Conservation (phyloP, 129 eudicot species). For the Dittrichia graveolens region DNA sequence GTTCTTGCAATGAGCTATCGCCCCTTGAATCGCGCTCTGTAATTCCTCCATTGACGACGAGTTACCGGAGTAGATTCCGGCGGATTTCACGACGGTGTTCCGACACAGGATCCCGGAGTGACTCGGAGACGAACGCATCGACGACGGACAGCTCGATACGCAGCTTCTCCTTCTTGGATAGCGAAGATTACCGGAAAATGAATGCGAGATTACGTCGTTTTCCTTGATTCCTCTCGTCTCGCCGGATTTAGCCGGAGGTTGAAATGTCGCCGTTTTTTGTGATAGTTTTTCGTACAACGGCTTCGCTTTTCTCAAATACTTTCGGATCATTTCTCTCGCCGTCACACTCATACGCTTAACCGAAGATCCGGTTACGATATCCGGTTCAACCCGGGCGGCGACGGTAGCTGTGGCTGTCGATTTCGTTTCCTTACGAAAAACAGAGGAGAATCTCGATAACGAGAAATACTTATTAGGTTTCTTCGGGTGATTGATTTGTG, state of each 20-base stretch:
- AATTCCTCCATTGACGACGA: constrained; percentile 80
- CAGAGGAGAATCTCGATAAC: constrained; percentile 61
- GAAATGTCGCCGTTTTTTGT: constrained; percentile 35
- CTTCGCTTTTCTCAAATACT: constrained; percentile 75
- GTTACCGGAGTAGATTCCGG: constrained; percentile 25
- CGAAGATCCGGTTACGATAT: constrained; percentile 27
- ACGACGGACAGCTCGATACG: constrained; percentile 81
- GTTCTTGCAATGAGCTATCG: constrained; percentile 90
- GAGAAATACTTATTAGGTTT: constrained; percentile 52
- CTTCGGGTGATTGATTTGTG: background rate
- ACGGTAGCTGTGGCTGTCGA: background rate
- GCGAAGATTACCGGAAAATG: constrained; percentile 74
- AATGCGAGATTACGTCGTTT: constrained; percentile 32
- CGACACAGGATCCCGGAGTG: constrained; percentile 57
- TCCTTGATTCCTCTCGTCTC: background rate
- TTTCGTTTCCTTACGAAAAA: constrained; percentile 38
- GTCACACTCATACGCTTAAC: constrained; percentile 53
- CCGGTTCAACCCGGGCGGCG: constrained; percentile 19
- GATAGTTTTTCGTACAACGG: constrained; percentile 82
- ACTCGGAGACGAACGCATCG: constrained; percentile 87
- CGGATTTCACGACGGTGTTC: constrained; percentile 30
- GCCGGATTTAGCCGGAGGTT: background rate
- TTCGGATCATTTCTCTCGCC: constrained; percentile 71
- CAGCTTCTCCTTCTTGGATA: constrained; percentile 52
- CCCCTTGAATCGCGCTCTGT: constrained; percentile 92